phyloP scores from a whole-genome alignment of 2,329 filamentous ascomycete genomes.

The Camptophora hylomeconis region DNA sequence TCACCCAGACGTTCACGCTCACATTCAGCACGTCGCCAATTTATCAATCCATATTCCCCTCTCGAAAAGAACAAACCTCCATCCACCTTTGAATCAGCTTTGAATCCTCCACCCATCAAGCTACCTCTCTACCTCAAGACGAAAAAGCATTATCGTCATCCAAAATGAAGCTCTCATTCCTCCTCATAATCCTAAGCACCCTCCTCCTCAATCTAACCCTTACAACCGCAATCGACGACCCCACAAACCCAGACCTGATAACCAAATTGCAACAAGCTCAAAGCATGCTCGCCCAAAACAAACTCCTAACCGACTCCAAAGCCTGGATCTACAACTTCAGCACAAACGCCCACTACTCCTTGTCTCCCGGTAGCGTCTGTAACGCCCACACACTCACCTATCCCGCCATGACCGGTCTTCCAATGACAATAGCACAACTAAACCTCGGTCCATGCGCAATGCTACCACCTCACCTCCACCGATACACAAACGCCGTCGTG shows the following conservation, averaged over 20 bases:
- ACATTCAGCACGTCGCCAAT: too few relatives aligned
- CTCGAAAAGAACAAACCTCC: too few relatives aligned
- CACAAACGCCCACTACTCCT: constrained; percentile 28
- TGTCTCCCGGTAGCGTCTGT: constrained; percentile 34
- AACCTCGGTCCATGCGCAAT: constrained; percentile 40
- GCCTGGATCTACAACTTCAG: constrained; percentile 40
- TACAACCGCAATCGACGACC: constrained; percentile 25
- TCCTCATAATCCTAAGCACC: too few relatives aligned
- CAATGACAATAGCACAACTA: constrained; percentile 31
- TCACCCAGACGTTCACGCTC: too few relatives aligned
- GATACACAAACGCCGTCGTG: constrained; percentile 38
- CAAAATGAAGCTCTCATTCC: too few relatives aligned
- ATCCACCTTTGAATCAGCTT: too few relatives aligned
- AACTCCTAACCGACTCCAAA: constrained; percentile 26
- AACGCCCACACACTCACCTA: constrained; percentile 41
- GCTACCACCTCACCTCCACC: constrained; percentile 38
- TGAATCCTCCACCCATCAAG: too few relatives aligned
- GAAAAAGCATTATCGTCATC: too few relatives aligned
- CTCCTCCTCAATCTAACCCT: too few relatives aligned
- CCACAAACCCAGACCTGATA: constrained; percentile 27
- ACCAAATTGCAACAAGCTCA: constrained; percentile 27
- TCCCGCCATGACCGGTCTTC: constrained; percentile 33
- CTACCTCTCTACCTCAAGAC: too few relatives aligned
- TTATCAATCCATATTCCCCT: too few relatives aligned
- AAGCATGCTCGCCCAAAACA: constrained; percentile 33